Base-by-base conservation (phyloP, 257 asterid species). In the Plectranthus barbatus region DNA sequence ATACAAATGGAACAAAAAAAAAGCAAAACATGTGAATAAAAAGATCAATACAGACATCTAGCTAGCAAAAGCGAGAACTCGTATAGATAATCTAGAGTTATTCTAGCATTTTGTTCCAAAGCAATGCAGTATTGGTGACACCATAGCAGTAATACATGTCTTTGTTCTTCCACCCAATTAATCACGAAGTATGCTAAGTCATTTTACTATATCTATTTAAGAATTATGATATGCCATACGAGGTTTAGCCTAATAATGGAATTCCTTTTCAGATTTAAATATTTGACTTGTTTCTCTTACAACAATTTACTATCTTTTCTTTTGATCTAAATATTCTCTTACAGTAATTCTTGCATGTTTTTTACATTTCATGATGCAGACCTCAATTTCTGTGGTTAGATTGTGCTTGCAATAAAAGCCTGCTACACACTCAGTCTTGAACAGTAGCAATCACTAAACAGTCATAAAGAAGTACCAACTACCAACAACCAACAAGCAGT, bases 401-500 rank as follows among this genome's bases (percentile, higher is more conserved):
- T 23, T 18, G 34, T 50, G 24, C 36, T 57, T 33, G 47, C 12
- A 36, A 23, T 36, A 55, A 69, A 56, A 65, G 45, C 17, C 47
- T 58, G 73, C 13, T 14, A 68, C 39, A 58, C 24, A 49, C 52
- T 23, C 26, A 33, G 75, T 47, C 17, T 10, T 37, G 56, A 69
- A 44, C 36, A 72, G 68, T 69, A 70, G 66, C 62, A 64, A 73
- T 73, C 87, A 72, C 69, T 62, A 64, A 73, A 70, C 88, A 74
- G 67, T 83, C 74, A 88, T 83, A 76, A 85, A 85, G 49, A 58
- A 39, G 51, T n/a, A n/a, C n/a, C n/a, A n/a, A n/a, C n/a, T 13
- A 40, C 66, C 91, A 78, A 78, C 86, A 72, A 78, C 83, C 77
- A 64, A 65, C 62, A 77, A 75, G 90, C 84, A 85, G 67, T 81